Base-by-base conservation (phyloP, 2,329 filamentous ascomycete species). In the Beauveria medogensis region DNA sequence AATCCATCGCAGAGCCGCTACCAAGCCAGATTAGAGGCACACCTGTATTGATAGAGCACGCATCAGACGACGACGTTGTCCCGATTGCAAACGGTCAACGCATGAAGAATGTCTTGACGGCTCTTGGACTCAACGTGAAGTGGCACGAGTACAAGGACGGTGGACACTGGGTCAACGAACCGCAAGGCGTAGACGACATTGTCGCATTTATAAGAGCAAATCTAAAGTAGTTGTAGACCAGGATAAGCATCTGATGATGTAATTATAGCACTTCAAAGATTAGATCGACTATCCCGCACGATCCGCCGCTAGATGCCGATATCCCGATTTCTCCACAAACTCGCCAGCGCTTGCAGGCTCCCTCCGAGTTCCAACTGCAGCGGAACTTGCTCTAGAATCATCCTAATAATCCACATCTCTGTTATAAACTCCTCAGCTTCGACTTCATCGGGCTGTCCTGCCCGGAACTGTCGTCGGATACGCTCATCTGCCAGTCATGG, bases 131-230 rank as follows among this genome's bases (percentile, higher is more conserved):
- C 12, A 9, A 16, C 6, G 46, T 59, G 18, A 5, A 52, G 12
- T 59, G 56, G 56, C 47, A 51, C 5, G 37, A 44, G 37, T 59
- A 59, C 43, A 12, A 28, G 6, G 56, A 59, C 12, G 56, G 56
- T 1, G 56, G 56, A 1, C 56, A 59, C 14, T 59, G 56, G 56
- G 3, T 59, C 3, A 51, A 59, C 24, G 56, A 59, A 26, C 56
- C 56, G 7, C 46, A 59, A 18, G 56, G 56, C 9, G 56, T 59
- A 2, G 56, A 59, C 24, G 56, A 59, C 7, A 59, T 59, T 7
- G 3, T 52, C 4, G 16, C 24, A 3, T 59, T 59, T 51, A 50
- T 58, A 8, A 46, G 30, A 5, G 40, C 5, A 8, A 30, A 30
- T 8, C 28, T 24, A 10, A 10, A n/a, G 14, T 26, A 37, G 18